phyloP scores from a whole-genome alignment of 2,329 filamentous ascomycete species.

The Coniochaeta ligniaria region DNA sequence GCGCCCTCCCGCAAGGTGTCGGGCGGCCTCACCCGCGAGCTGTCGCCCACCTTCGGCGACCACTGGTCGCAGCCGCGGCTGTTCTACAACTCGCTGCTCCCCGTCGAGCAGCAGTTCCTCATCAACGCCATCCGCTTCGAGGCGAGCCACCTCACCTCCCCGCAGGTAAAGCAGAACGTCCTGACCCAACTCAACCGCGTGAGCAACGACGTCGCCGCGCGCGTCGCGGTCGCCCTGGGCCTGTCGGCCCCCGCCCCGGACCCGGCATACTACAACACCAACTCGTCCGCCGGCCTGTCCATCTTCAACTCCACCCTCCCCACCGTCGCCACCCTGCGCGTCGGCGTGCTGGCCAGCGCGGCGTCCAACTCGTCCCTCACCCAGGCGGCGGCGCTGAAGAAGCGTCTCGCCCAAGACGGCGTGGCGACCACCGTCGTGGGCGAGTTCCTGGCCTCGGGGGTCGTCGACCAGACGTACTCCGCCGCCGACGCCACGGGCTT shows the following conservation, averaged over 20 bases:
- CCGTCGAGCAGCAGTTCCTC: constrained; percentile 62
- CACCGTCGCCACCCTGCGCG: constrained; percentile 53
- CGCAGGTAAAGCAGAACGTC: constrained; percentile 55
- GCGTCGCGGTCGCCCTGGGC: constrained; percentile 57
- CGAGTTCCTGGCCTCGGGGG: constrained; percentile 45
- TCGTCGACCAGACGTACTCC: constrained; percentile 58
- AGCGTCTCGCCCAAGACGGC: constrained; percentile 38
- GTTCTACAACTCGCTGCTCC: constrained; percentile 65
- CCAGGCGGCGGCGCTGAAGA: constrained; percentile 42
- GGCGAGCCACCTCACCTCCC: constrained; percentile 49
- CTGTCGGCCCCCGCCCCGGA: constrained; percentile 52
- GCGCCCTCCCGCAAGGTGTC: constrained; percentile 45
- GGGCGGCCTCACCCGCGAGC: constrained; percentile 48
- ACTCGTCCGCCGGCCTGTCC: constrained; percentile 54
- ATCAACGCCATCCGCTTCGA: constrained; percentile 71
- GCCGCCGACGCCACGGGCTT: constrained; percentile 55
- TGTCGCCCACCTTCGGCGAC: constrained; percentile 60
- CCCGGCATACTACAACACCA: constrained; percentile 59
- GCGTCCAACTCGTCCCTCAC: constrained; percentile 31
- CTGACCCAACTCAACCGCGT: constrained; percentile 62
- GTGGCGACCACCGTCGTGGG: constrained; percentile 54
- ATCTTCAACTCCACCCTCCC: constrained; percentile 51
- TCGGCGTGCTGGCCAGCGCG: constrained; percentile 52
- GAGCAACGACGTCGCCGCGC: constrained; percentile 57
- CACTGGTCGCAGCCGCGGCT: constrained; percentile 66